A percentile compares a stretch with the other conserved stretches of the same genome.
phyloP scores from a whole-genome alignment of 2,329 filamentous ascomycete species.

The Sporothrix luriei region DNA sequence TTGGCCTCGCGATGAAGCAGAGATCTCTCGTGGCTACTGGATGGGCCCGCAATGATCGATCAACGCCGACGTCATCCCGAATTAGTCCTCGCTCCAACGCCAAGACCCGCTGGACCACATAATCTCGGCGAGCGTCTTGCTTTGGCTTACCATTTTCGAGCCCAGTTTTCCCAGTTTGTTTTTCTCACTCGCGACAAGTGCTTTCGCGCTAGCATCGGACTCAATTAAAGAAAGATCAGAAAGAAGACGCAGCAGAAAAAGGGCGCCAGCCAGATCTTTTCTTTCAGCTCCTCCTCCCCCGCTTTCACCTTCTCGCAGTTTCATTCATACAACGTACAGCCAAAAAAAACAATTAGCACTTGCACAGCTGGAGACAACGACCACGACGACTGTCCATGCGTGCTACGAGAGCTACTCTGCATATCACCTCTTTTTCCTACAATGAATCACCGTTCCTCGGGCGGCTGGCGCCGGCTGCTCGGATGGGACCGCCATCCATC shows the following conservation, averaged over 20 bases:
- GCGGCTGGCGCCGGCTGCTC: conserved; percentile 39
- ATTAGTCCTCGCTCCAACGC: conserved; percentile 28
- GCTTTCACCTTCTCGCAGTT: background rate
- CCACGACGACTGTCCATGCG: background rate
- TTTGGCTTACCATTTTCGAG: conserved; percentile 8
- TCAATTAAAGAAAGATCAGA: background rate
- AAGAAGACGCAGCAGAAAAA: conserved; percentile 11
- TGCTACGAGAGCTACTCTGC: background rate
- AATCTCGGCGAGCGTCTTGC: conserved; percentile 13
- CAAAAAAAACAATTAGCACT: background rate
- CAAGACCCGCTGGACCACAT: conserved; percentile 27
- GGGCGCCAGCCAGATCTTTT: conserved; percentile 20
- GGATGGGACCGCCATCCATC: conserved; percentile 41
- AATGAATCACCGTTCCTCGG: conserved; percentile 29
- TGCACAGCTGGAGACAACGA: background rate
- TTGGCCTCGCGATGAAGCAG: background rate
- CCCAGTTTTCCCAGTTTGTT: conserved; percentile 7
- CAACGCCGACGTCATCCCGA: conserved; percentile 33
- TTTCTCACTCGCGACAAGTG: background rate
- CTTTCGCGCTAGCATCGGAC: conserved; percentile 26
- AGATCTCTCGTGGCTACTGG: background rate
- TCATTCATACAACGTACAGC: background rate
- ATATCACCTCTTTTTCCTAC: background rate
- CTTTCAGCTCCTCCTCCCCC: background rate
- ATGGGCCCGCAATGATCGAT: conserved; percentile 24